Evolutionary conservation across 169 alveolate genomes (phyloP).

Genomic region (Eimeria falciformis): DNA sequence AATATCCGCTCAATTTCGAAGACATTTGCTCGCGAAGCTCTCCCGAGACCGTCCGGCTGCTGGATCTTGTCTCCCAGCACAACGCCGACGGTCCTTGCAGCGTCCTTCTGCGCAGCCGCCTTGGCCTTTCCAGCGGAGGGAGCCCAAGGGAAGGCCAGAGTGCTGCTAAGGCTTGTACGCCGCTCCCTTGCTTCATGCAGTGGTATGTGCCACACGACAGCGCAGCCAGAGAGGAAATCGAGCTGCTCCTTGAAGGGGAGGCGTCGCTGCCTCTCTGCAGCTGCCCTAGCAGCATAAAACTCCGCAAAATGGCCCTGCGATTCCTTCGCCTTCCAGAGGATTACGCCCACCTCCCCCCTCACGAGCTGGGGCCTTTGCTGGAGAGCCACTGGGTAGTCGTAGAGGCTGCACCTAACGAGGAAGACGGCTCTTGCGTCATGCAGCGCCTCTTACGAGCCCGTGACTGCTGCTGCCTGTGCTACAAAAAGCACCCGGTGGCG

Average conservation of each 20-base stretch:
- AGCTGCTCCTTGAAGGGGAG: constrained; percentile 18
- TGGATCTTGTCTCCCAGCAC: constrained; percentile 38
- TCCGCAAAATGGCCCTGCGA: constrained; percentile 28
- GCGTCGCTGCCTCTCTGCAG: constrained; percentile 50
- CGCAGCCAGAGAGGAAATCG: constrained; percentile 42
- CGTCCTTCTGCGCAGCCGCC: neutral
- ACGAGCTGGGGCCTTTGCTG: constrained; percentile 58
- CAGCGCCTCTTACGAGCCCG: constrained; percentile 52
- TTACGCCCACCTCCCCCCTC: constrained; percentile 48
- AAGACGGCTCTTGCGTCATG: constrained; percentile 21
- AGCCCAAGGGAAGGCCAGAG: neutral
- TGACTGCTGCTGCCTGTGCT: constrained; percentile 52
- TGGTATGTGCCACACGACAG: constrained; percentile 49
- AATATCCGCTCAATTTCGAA: constrained; percentile 44
- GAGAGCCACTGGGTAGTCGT: constrained; percentile 66
- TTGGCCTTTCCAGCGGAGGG: constrained; percentile 12
- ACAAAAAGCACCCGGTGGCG: constrained; percentile 64
- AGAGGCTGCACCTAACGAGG: constrained; percentile 28
- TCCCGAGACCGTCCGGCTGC: constrained; percentile 28
- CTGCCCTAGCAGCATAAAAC: constrained; percentile 54
- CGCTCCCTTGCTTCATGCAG: constrained; percentile 55
- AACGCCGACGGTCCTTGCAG: constrained; percentile 34
- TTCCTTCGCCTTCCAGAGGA: constrained; percentile 41
- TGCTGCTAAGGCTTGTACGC: neutral
- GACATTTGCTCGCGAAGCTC: constrained; percentile 50